Evolutionary conservation across 306 rosid species (phyloP).

Genomic region (Prunus mongolica): DNA sequence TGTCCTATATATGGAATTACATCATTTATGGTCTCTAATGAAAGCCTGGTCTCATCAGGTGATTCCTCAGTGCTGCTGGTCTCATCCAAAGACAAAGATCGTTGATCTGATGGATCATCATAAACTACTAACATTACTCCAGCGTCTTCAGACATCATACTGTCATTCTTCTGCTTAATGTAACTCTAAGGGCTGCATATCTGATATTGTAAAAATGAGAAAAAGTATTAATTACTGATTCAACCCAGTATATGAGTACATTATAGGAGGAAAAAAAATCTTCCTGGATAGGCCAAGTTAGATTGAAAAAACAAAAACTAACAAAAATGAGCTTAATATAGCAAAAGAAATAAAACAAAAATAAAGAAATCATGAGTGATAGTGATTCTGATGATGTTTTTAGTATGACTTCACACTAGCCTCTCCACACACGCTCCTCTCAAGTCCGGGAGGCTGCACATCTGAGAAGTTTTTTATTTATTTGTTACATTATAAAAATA

Average conservation of each 20-base stretch:
- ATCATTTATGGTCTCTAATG: slow-evolving; percentile 57
- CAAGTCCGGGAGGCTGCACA: too few species aligned
- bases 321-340: not conserved
- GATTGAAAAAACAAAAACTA: not conserved
- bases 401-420: not conserved
- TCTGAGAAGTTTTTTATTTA: too few species aligned
- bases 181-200: not conserved
- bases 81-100: slow-evolving; percentile 68
- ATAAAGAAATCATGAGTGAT: not conserved
- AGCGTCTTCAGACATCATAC: slow-evolving; percentile 70
- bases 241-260: not conserved
- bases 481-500: too few species aligned
- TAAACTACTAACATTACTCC: slow-evolving; percentile 67
- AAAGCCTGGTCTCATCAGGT: slow-evolving; percentile 64
- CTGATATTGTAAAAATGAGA: not conserved
- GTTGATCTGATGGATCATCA: slow-evolving; percentile 88
- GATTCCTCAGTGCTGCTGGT: slow-evolving; percentile 92
- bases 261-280: not conserved
- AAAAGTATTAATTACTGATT: not conserved
- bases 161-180: not conserved
- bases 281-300: not conserved
- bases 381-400: not conserved
- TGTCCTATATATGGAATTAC: slow-evolving; percentile 80
- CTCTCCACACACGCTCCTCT: too few species aligned
- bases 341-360: not conserved